phyloP scores from a whole-genome alignment of 2,329 filamentous ascomycete genomes.

The Colletotrichum eremochloae region DNA sequence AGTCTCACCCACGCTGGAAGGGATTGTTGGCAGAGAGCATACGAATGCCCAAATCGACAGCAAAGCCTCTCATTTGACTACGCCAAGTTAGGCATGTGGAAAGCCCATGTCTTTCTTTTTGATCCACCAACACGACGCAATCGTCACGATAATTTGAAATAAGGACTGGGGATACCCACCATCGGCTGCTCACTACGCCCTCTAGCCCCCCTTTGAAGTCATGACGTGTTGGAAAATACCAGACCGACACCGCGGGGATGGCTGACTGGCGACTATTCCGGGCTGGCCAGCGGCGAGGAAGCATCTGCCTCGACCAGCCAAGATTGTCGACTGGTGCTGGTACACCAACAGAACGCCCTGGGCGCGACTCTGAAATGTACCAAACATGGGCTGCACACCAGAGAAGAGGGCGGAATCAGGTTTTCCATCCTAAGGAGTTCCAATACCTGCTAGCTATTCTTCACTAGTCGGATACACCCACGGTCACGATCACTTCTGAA shows the following conservation, averaged over 20 bases:
- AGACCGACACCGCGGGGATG: not conserved
- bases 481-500: not conserved
- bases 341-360: not conserved
- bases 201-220: constrained; percentile 22
- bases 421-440: not conserved
- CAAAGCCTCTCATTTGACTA: not conserved
- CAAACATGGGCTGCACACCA: not conserved
- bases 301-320: not conserved
- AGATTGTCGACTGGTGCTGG: not conserved
- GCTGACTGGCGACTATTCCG: not conserved
- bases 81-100: not conserved
- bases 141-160: constrained; percentile 25
- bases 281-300: not conserved
- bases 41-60: too few relatives aligned
- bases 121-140: not conserved
- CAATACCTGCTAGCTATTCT: not conserved
- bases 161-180: not conserved
- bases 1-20: not conserved
- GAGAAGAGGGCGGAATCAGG: not conserved
- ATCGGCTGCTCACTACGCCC: not conserved
- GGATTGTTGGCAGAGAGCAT: not conserved
- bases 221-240: constrained; percentile 32
- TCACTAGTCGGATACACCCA: not conserved
- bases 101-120: constrained; percentile 21
- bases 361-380: not conserved